A percentile compares a stretch with the other conserved stretches of the same genome.
These are phyloP conservation scores for Akanthomyces muscarius DNA, from an alignment of 2,329 filamentous ascomycete species.

Conservation along the genomic window DNA sequence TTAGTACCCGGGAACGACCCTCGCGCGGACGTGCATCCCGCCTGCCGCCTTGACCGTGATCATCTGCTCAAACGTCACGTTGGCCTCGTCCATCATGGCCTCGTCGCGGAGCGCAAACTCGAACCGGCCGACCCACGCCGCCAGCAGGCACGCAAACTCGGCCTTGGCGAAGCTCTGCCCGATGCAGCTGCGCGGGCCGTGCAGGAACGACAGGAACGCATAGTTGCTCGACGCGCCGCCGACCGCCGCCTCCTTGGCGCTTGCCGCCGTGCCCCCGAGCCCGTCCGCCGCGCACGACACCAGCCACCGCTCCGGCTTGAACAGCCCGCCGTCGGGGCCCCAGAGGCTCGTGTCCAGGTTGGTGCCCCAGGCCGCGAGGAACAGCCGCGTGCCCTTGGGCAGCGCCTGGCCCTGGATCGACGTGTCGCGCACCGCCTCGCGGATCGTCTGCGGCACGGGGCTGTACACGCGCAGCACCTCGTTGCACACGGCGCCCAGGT, in stretches of 20 bases:
- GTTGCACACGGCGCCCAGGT: constrained; percentile 64
- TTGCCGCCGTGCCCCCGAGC: constrained; percentile 27
- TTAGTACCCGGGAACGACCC: not conserved
- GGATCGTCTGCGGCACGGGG: constrained; percentile 59
- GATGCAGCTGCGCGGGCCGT: constrained; percentile 80
- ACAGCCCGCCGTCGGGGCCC: constrained; percentile 62
- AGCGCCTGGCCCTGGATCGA: constrained; percentile 55
- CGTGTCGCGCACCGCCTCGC: constrained; percentile 54
- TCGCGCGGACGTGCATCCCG: not conserved
- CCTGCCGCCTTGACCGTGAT: not conserved
- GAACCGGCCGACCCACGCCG: constrained; percentile 49
- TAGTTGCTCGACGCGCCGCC: constrained; percentile 69
- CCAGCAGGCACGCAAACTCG: constrained; percentile 70
- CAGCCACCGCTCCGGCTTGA: constrained; percentile 68
- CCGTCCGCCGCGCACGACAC: constrained; percentile 34
- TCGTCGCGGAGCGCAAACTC: not conserved
- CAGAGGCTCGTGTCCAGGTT: constrained; percentile 62
- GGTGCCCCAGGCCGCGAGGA: constrained; percentile 55
- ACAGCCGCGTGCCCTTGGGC: constrained; percentile 60
- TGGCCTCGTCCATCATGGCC: constrained; percentile 5
- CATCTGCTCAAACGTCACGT: constrained; percentile 5
- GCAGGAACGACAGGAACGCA: constrained; percentile 71
- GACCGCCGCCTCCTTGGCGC: constrained; percentile 52
- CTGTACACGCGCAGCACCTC: constrained; percentile 72
- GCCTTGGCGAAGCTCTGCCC: constrained; percentile 69